Conservation (phyloP, 306 rosid genomes). For the Carpinus fangiana region DNA sequence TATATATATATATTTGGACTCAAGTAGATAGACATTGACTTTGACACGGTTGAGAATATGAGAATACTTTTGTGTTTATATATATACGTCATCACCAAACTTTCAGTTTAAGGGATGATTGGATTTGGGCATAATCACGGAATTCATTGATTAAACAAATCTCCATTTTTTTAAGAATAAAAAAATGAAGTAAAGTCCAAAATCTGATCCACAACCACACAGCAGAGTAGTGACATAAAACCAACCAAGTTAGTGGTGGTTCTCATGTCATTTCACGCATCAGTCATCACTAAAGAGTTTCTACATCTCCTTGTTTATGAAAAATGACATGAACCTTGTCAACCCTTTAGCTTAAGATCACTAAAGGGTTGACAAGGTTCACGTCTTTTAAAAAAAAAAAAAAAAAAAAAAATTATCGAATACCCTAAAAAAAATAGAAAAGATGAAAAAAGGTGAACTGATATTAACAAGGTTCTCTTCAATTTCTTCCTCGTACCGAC, state of each 20-base stretch:
- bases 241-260: slow-evolving; percentile 42
- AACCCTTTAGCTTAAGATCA: no score
- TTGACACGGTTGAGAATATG: slow-evolving; percentile 35
- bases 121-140: slow-evolving; percentile 24
- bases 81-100: not conserved
- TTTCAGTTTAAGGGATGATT: slow-evolving; percentile 37
- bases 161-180: slow-evolving; percentile 18
- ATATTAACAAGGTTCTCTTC: no score
- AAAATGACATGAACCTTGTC: no score
- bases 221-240: slow-evolving; percentile 41
- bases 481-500: no score
- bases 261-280: slow-evolving; percentile 60
- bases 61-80: not conserved
- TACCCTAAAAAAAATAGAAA: no score
- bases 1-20: slow-evolving; percentile 27
- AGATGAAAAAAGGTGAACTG: no score
- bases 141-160: slow-evolving; percentile 28
- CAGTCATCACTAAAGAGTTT: no score
- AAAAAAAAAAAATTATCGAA: no score
- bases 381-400: no score
- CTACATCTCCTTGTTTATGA: no score
- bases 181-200: slow-evolving; percentile 26
- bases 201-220: slow-evolving; percentile 31
- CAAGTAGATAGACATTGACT: slow-evolving; percentile 58
- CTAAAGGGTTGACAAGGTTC: no score